These are phyloP conservation scores for Pestalotiopsis sp. DNA, from an alignment of 2,329 filamentous ascomycete genomes.

Conservation along the genomic window DNA sequence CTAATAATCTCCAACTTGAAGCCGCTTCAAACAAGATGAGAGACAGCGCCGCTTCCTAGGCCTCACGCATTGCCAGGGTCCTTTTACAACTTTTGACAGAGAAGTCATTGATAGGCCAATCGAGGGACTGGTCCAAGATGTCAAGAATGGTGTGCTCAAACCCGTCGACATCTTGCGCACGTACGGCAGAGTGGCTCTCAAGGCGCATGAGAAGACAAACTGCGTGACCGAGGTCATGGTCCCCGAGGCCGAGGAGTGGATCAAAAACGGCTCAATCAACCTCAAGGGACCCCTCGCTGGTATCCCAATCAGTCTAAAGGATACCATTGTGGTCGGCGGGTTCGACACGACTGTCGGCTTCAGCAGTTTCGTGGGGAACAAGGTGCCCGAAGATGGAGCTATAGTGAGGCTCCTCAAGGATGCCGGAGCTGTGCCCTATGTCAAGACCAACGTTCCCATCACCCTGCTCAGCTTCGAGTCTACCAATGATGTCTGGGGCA, in stretches of 20 bases:
- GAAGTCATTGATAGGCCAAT: constrained; percentile 73
- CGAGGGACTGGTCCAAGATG: constrained; percentile 72
- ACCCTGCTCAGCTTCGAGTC: constrained; percentile 87
- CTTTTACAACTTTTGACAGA: constrained; percentile 65
- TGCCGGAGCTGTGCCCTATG: constrained; percentile 85
- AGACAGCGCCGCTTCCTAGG: constrained; percentile 67
- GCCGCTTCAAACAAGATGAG: constrained; percentile 77
- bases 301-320: constrained; percentile 85
- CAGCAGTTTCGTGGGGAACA: constrained; percentile 70
- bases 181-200: constrained; percentile 83
- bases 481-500: constrained; percentile 76
- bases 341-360: constrained; percentile 85
- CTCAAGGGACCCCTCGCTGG: constrained; percentile 81
- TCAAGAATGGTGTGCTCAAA: constrained; percentile 66
- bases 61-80: constrained; percentile 65
- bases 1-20: constrained; percentile 39
- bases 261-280: constrained; percentile 59
- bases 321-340: constrained; percentile 74
- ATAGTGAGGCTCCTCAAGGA: constrained; percentile 79
- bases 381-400: constrained; percentile 65
- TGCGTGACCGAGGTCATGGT: constrained; percentile 88
- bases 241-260: constrained; percentile 74
- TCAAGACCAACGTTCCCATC: constrained; percentile 88
- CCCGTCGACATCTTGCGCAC: constrained; percentile 76
- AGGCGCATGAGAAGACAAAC: constrained; percentile 84